Percentiles rank a stretch among this genome's conserved stretches.
These are phyloP conservation scores for Crataegus laevigata DNA, from an alignment of 306 rosid species.

Conservation along the genomic window DNA sequence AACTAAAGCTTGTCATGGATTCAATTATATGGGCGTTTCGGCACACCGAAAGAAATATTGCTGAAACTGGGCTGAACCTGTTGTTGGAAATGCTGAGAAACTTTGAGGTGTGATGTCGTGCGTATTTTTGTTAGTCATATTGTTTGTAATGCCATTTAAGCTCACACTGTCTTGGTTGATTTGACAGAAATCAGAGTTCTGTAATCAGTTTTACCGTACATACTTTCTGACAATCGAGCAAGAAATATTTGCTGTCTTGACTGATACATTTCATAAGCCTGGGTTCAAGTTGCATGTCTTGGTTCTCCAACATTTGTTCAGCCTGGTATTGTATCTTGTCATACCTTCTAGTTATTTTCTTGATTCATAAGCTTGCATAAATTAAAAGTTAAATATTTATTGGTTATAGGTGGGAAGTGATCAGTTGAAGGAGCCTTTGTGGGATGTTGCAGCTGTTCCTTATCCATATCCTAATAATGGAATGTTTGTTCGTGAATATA, in stretches of 20 bases:
- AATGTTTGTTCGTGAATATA: constrained; percentile 71
- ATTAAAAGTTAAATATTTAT: neutral
- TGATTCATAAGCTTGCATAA: neutral
- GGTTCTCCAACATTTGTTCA: constrained; percentile 92
- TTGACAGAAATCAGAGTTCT: constrained; percentile 80
- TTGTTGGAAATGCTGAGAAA: constrained; percentile 79
- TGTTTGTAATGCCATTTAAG: neutral
- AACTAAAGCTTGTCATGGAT: constrained; percentile 96
- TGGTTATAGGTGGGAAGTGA: constrained; percentile 71
- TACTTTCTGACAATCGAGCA: constrained; percentile 78
- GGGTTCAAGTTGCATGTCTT: constrained; percentile 97
- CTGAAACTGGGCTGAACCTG: constrained; percentile 83
- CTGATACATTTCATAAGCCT: constrained; percentile 95
- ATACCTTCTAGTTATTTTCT: neutral
- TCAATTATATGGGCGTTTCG: constrained; percentile 97
- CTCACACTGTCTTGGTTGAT: constrained; percentile 9
- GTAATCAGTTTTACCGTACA: constrained; percentile 79
- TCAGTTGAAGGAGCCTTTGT: constrained; percentile 74
- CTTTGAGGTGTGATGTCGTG: constrained; percentile 55
- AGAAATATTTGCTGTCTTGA: constrained; percentile 91
- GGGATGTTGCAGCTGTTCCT: constrained; percentile 69
- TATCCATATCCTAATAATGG: constrained; percentile 61
- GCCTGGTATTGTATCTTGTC: constrained; percentile 52
- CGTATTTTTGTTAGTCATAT: neutral
- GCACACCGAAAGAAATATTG: constrained; percentile 96